These are phyloP conservation scores for Pseudogymnoascus sp. DNA, from an alignment of 2,329 filamentous ascomycete genomes.

Conservation along the genomic window DNA sequence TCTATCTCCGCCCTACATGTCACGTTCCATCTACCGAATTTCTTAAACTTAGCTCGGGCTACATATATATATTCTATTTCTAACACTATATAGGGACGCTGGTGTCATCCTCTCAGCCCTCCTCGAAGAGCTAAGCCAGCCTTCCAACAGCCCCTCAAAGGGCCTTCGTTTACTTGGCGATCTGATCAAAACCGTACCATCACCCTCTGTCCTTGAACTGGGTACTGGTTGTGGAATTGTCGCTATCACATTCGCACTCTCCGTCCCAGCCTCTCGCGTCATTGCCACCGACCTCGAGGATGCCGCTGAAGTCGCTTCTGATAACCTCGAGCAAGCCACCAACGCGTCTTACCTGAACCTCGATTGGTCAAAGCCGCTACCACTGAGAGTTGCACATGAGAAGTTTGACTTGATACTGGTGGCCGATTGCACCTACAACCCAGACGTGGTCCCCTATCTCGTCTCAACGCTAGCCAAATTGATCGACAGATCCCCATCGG, in stretches of 20 bases:
- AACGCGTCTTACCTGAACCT: conserved; percentile 38
- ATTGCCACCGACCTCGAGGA: conserved; percentile 59
- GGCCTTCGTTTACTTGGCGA: background rate
- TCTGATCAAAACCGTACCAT: background rate
- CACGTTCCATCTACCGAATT: background rate
- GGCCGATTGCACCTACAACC: conserved; percentile 68
- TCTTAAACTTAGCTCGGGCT: background rate
- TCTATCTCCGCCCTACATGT: background rate
- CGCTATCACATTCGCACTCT: conserved; percentile 49
- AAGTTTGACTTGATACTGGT: conserved; percentile 53
- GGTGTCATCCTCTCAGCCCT: conserved; percentile 31
- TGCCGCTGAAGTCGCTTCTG: conserved; percentile 50
- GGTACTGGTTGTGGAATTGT: conserved; percentile 63
- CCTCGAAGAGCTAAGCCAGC: conserved; percentile 15
- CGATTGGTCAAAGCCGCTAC: conserved; percentile 53
- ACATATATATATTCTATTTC: conserved; percentile 15
- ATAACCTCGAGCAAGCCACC: conserved; percentile 35
- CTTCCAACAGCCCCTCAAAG: background rate
- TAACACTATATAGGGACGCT: conserved; percentile 30
- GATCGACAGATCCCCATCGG: conserved; percentile 10
- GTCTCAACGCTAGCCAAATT: conserved; percentile 45
- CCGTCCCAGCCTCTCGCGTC: conserved; percentile 31
- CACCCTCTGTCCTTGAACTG: conserved; percentile 51
- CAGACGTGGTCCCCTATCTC: conserved; percentile 55
- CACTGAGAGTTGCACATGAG: conserved; percentile 23